A percentile compares a stretch with the other conserved stretches of the same genome.
phyloP scores from a whole-genome alignment of 2,329 filamentous ascomycete species.

The Aphanocladium album region DNA sequence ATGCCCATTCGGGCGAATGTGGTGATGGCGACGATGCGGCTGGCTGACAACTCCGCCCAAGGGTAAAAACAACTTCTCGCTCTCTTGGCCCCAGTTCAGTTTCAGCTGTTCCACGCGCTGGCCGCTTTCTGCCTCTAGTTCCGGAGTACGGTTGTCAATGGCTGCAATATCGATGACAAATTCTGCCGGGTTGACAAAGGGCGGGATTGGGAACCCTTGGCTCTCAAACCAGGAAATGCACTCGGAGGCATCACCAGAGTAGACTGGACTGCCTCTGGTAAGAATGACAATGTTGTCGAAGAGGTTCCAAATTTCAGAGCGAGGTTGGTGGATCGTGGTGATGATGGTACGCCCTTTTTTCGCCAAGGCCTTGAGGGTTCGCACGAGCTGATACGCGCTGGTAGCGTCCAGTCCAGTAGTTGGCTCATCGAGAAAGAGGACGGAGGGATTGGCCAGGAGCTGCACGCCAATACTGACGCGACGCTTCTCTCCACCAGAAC shows the following conservation, averaged over 20 bases:
- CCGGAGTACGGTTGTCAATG: slow-evolving; percentile 64
- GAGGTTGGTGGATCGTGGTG: slow-evolving; percentile 70
- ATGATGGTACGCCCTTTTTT: slow-evolving; percentile 65
- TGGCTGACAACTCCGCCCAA: slow-evolving; percentile 13
- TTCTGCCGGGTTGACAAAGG: slow-evolving; percentile 74
- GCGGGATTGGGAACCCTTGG: slow-evolving; percentile 56
- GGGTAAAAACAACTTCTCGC: slow-evolving; percentile 22
- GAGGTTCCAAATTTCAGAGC: slow-evolving; percentile 74
- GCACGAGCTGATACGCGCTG: slow-evolving; percentile 67
- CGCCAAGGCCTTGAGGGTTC: slow-evolving; percentile 64
- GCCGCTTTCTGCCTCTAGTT: slow-evolving; percentile 56
- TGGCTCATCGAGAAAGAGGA: slow-evolving; percentile 74
- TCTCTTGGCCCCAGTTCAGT: slow-evolving; percentile 50
- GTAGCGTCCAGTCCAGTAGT: slow-evolving; percentile 75
- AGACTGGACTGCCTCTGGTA: slow-evolving; percentile 62
- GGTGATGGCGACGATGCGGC: slow-evolving; percentile 1
- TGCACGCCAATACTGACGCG: slow-evolving; percentile 74
- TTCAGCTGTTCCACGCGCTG: slow-evolving; percentile 58
- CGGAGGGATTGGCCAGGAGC: slow-evolving; percentile 70
- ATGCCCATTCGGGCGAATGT: slow-evolving; percentile 14
- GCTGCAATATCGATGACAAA: slow-evolving; percentile 71
- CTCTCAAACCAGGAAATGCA: slow-evolving; percentile 61
- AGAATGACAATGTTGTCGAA: slow-evolving; percentile 69
- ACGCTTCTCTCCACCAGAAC: slow-evolving; percentile 74
- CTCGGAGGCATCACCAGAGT: slow-evolving; percentile 54